Evolutionary conservation across 257 asterid genomes (phyloP), one percentile per base, ranked within the genome.

Genomic region (Fraxinus excelsior): DNA sequence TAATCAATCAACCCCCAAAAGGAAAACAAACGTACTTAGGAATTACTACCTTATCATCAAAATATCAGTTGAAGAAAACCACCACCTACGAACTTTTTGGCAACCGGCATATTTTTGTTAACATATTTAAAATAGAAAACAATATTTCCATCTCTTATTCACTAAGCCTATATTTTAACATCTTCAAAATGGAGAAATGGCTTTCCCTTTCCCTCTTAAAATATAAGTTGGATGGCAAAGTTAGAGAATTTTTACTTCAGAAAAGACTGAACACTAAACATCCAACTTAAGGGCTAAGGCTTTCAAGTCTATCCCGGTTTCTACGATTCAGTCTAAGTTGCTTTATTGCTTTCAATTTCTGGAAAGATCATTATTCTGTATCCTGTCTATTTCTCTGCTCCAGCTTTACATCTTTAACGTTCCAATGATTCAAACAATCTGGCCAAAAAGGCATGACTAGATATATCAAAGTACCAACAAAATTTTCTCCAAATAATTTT

Each of bases 171-270:
- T 21, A 21, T 78, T 44, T 72, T 19, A 38, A 69, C 34, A 46
- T 69, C 77, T 72, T 74, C 67, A 25, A 66, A 12, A 42, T n/a
- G n/a, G 78, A 62, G 77, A 35, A 70, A 67, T 72, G 40, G 65
- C 76, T 60, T 70, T 70, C 49, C 37, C 23, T 40, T 42, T 8
- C 71, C 3, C 40, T 72, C 62, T 5, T 14, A 46, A 46, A 46
- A 44, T 62, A 4, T 72, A 40, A 71, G 28, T 14, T 7, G 21
- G 26, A 71, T 6, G 37, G 42, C 29, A 4, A 37, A 73, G 29
- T 16, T 31, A 67, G 28, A 70, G 51, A 32, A 34, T 35, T 66
- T 21, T 6, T 58, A 7, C 65, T 56, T n/a, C 14, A 21, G 29
- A 58, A 58, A 8, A 58, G 66, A 23, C 31, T 3, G 31, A 7